Base-by-base conservation (phyloP, 768 basidiomycete species). In the Leccinum rimulosum region DNA sequence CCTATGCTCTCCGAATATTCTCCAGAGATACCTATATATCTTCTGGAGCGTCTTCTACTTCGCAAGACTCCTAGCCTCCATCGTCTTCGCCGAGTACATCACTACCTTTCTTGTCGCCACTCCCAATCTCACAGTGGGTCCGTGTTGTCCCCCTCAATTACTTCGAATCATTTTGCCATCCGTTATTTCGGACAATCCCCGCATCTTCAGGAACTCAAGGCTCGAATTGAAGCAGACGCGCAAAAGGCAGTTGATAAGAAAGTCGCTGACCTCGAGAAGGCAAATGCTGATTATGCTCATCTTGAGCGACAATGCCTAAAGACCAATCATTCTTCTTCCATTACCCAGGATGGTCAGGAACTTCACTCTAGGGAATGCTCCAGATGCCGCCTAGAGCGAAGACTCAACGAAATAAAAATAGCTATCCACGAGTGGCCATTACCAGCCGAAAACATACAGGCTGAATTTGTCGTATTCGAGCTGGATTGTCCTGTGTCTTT, bases 381-480 rank as follows among this genome's bases (percentile, higher is more conserved):
- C 0, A 77, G 72, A 52, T 80, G 79, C 45, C 7, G 5, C 3
- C 52, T 75, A 14, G 55, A 71, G 22, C 58, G 50, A 17, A 19
- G 65, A 54, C 68, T 73, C 0, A 17, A 40, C 0, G 25, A 2
- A 0, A 61, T 79, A 64, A 10, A 12, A 0, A 81, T 83, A 28
- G 1, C 33, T 1, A 61, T 78, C 3, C 70, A 79, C 31, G 82
- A 83, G 56, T 80, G 80, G 80, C 82, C 82, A 0, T 63, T 83
- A 28, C 79, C 82, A 1, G 27, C 58, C 1, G 48, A 63, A 12
- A 9, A 15, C 3, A 14, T 63, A 12, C 38, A 59, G 7, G 71
- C 72, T 0, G 65, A 75, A 52, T 61, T 64, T 0, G 69, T 75
- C 8, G 33, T 33, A 33, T 33, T 33, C 33, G 33, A 33, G 33